A percentile compares a stretch with the other conserved stretches of the same genome.
Conservation (phyloP, 305 asterid genomes). For the Solanum hybrid region DNA sequence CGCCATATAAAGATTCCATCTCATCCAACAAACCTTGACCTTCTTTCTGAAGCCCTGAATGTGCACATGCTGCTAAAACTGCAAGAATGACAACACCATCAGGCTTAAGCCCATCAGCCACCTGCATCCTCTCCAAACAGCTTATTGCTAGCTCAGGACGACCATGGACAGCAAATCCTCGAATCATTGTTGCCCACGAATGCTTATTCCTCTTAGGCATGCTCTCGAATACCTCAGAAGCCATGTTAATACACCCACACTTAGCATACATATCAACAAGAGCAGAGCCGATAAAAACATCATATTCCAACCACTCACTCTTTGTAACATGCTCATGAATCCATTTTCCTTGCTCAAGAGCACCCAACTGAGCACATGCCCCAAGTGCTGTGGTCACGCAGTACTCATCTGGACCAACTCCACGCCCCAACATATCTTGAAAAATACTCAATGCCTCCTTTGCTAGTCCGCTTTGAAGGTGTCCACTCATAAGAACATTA, state of each 20-base stretch:
- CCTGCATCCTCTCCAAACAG: conserved; percentile 26
- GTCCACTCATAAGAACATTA: conserved; percentile 28
- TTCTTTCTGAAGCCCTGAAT: conserved; percentile 25
- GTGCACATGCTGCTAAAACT: conserved; percentile 29
- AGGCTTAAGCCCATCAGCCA: conserved; percentile 22
- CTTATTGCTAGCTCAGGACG: conserved; percentile 20
- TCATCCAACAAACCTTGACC: conserved; percentile 21
- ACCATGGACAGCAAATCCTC: conserved; percentile 33
- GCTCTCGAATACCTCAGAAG: conserved; percentile 22
- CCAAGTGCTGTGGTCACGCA: conserved; percentile 28
- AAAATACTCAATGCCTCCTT: conserved; percentile 18
- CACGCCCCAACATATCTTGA: conserved; percentile 18
- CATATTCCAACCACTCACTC: conserved; percentile 17
- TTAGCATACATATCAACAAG: conserved; percentile 36
- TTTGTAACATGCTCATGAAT: conserved; percentile 25
- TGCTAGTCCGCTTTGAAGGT: conserved; percentile 15
- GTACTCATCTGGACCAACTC: conserved; percentile 32
- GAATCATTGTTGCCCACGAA: conserved; percentile 28
- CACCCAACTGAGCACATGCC: conserved; percentile 30
- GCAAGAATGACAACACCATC: conserved; percentile 28
- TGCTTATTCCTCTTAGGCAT: conserved; percentile 22
- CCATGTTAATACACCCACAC: conserved; percentile 30
- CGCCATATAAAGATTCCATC: conserved; percentile 23
- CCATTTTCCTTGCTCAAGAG: conserved; percentile 35
- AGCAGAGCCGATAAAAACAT: conserved; percentile 24